These are phyloP conservation scores for Scheffersomyces cryptocercus DNA, from an alignment of 1,139 yeast species.

Conservation along the genomic window DNA sequence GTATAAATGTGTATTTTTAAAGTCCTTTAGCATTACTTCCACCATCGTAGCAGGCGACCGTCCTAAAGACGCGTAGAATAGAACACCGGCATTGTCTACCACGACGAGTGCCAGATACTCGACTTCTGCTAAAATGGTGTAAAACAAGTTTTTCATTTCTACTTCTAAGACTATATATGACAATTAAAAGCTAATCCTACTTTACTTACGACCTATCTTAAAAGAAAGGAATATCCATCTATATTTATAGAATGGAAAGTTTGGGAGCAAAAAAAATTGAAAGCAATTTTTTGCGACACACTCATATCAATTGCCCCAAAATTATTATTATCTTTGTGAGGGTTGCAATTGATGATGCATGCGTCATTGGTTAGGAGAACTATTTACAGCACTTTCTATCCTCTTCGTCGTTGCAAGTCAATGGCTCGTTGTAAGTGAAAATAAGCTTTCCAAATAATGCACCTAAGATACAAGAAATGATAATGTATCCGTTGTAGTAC, in stretches of 20 bases:
- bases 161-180: not conserved
- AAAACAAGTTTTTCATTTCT: slow-evolving; percentile 7
- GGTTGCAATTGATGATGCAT: not conserved
- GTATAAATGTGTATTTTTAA: slow-evolving; percentile 4
- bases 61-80: slow-evolving; percentile 26
- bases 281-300: too few species aligned
- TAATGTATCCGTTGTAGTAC: slow-evolving; percentile 72
- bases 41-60: slow-evolving; percentile 6
- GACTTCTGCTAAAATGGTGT: slow-evolving; percentile 5
- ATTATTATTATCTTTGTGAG: too few species aligned
- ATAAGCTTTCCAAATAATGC: slow-evolving; percentile 59
- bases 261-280: slow-evolving; percentile 1
- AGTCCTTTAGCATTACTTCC: slow-evolving; percentile 16
- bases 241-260: not conserved
- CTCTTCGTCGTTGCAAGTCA: slow-evolving; percentile 24
- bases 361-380: not conserved
- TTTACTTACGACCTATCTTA: too few species aligned
- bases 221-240: too few species aligned
- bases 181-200: not conserved
- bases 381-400: slow-evolving; percentile 20
- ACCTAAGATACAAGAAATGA: slow-evolving; percentile 63
- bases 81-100: slow-evolving; percentile 15
- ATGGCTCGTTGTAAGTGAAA: slow-evolving; percentile 46
- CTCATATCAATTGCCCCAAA: too few species aligned
- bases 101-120: slow-evolving; percentile 16